These are phyloP conservation scores for Pyricularia pennisetigena DNA, from an alignment of 2,329 filamentous ascomycete species.

Conservation along the genomic window DNA sequence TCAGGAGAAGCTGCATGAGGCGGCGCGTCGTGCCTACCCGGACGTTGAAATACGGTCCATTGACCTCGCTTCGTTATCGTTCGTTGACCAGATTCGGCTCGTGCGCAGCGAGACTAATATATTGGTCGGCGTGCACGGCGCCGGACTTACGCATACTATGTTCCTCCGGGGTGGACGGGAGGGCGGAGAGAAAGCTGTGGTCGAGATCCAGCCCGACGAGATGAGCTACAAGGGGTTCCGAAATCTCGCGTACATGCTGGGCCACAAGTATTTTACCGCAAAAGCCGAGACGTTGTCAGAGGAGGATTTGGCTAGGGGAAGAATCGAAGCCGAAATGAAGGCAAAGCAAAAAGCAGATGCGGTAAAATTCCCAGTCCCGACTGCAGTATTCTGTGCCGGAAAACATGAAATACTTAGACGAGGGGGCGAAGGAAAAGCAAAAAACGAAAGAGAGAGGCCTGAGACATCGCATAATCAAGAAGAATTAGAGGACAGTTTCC, in stretches of 20 bases:
- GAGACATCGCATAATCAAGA: background rate
- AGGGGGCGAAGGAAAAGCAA: background rate
- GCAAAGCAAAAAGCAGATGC: background rate
- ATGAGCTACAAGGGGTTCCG: slow-evolving; percentile 20
- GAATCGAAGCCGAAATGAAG: background rate
- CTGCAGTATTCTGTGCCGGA: background rate
- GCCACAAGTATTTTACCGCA: slow-evolving; percentile 11
- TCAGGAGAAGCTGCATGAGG: slow-evolving; percentile 16
- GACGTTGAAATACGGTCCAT: slow-evolving; percentile 20
- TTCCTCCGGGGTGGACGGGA: slow-evolving; percentile 23
- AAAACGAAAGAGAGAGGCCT: background rate
- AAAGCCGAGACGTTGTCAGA: background rate
- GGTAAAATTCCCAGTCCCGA: background rate
- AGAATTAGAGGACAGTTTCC: background rate
- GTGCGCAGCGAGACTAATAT: slow-evolving; percentile 25
- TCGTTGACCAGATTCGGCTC: slow-evolving; percentile 24
- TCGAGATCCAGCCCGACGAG: slow-evolving; percentile 29
- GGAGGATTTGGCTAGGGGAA: background rate
- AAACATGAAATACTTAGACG: background rate
- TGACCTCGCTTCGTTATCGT: slow-evolving; percentile 26
- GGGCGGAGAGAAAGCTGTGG: slow-evolving; percentile 19
- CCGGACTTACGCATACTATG: slow-evolving; percentile 29
- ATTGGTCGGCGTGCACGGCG: slow-evolving; percentile 32
- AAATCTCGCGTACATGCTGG: slow-evolving; percentile 9
- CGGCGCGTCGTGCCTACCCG: slow-evolving; percentile 14